Percentiles rank a stretch among this genome's conserved stretches.
Conservation (phyloP, 2,329 filamentous ascomycete genomes). For the Cylindrodendrum hubeiense region DNA sequence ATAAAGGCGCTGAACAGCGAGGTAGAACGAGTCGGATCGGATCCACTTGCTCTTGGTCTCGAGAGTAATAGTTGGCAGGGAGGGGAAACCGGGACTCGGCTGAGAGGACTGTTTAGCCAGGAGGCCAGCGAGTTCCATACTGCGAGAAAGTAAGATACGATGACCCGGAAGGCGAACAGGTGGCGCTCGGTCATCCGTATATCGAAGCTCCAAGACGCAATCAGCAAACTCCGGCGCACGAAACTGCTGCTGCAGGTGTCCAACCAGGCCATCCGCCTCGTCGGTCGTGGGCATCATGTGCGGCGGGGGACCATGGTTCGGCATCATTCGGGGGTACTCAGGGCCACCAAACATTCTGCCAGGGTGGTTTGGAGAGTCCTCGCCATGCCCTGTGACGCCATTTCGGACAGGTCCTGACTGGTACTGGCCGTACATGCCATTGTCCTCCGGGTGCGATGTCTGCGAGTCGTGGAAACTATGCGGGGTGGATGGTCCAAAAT, state of each 20-base stretch:
- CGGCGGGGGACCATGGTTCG: slow-evolving; percentile 44
- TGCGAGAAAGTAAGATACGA: slow-evolving; percentile 67
- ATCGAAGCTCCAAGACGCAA: slow-evolving; percentile 61
- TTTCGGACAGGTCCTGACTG: slow-evolving; percentile 55
- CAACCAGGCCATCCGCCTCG: slow-evolving; percentile 53
- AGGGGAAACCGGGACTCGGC: slow-evolving; percentile 40
- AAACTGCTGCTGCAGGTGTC: slow-evolving; percentile 55
- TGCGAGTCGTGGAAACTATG: slow-evolving; percentile 74
- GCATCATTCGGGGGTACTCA: slow-evolving; percentile 51
- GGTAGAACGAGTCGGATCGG: slow-evolving; percentile 67
- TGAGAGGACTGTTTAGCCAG: slow-evolving; percentile 48
- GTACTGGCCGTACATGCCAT: slow-evolving; percentile 55
- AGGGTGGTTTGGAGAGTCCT: slow-evolving; percentile 48
- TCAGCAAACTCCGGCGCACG: slow-evolving; percentile 52
- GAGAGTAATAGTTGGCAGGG: slow-evolving; percentile 52
- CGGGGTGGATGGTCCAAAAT: slow-evolving; percentile 67
- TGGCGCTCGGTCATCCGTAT: slow-evolving; percentile 53
- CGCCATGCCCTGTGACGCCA: slow-evolving; percentile 45
- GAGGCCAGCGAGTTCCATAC: slow-evolving; percentile 47
- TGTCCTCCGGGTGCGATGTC: slow-evolving; percentile 64
- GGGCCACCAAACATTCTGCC: slow-evolving; percentile 48
- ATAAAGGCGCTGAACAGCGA: slow-evolving; percentile 69
- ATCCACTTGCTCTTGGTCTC: slow-evolving; percentile 66
- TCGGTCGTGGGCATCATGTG: slow-evolving; percentile 46
- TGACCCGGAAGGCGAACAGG: slow-evolving; percentile 64